Evolutionary conservation across 2,329 filamentous ascomycete species (phyloP).

Genomic region (Westerdykella aurantiaca): DNA sequence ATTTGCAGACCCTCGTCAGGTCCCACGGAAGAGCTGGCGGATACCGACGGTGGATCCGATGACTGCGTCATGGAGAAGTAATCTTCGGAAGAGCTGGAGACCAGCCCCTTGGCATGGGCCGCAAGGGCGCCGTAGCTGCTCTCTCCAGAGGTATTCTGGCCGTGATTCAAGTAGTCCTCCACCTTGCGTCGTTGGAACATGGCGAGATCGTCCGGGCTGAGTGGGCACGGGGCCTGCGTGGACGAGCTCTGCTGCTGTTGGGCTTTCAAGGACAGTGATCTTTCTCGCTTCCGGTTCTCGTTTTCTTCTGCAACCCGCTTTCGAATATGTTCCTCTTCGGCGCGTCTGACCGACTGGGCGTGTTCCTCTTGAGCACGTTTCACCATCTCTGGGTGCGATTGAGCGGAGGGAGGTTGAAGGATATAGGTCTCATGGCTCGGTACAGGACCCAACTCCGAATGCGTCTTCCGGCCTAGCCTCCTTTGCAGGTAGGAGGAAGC

Average conservation of each 20-base stretch:
- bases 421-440: conserved; percentile 1
- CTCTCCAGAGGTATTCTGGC: not conserved
- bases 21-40: conserved; percentile 42
- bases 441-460: conserved; percentile 16
- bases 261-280: conserved; percentile 16
- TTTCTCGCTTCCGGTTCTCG: conserved; percentile 24
- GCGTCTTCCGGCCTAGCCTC: conserved; percentile 20
- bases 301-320: conserved; percentile 29
- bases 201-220: conserved; percentile 43
- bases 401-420: too few relatives aligned
- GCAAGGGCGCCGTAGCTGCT: not conserved
- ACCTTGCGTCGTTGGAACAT: conserved; percentile 23
- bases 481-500: conserved; percentile 29
- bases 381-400: too few relatives aligned
- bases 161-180: conserved; percentile 24
- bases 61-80: conserved; percentile 47
- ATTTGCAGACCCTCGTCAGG: conserved; percentile 28
- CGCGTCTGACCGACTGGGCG: conserved; percentile 10
- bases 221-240: conserved; percentile 39
- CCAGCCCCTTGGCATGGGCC: conserved; percentile 15
- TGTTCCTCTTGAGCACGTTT: too few relatives aligned
- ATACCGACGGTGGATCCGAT: conserved; percentile 48
- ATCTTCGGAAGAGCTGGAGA: conserved; percentile 46
- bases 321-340: conserved; percentile 36
- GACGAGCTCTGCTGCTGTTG: conserved; percentile 13